A percentile compares a stretch with the other conserved stretches of the same genome.
Evolutionary conservation across 225 moss, liverwort and hornwort genomes (phyloP).

Genomic region (Marchantia polymorpha): DNA sequence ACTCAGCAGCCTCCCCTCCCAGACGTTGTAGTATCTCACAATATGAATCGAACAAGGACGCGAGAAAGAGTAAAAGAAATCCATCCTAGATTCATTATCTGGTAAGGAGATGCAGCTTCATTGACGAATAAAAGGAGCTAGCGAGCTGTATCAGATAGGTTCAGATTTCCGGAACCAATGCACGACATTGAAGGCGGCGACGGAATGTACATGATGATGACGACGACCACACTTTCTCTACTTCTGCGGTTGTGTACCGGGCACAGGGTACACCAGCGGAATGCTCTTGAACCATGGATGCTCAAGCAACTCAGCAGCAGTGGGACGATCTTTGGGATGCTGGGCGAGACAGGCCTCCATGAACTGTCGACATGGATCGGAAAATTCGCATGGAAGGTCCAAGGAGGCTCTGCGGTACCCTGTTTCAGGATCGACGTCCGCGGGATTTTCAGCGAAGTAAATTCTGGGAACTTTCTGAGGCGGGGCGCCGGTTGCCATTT

Average conservation of each 20-base stretch:
- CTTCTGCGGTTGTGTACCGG: not conserved
- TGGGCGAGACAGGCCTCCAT: slow-evolving; percentile 4
- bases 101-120: too few species aligned
- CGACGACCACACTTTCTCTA: too few species aligned
- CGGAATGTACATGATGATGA: too few species aligned
- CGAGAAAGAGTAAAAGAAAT: too few species aligned
- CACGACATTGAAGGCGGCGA: too few species aligned
- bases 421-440: not conserved
- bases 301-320: not conserved
- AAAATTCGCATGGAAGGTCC: slow-evolving; percentile 3
- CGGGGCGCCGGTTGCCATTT: slow-evolving; percentile 35
- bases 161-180: too few species aligned
- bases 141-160: too few species aligned
- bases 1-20: too few species aligned
- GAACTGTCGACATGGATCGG: slow-evolving; percentile 3
- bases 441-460: not conserved
- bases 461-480: slow-evolving; percentile 26
- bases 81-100: too few species aligned
- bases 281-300: slow-evolving; percentile 15
- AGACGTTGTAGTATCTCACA: too few species aligned
- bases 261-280: not conserved
- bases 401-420: not conserved
- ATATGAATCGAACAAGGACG: too few species aligned
- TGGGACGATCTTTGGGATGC: slow-evolving; percentile 3
- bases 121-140: too few species aligned